Base-by-base conservation (phyloP, 1,284 basidiomycete species). In the Boletus mariae region DNA sequence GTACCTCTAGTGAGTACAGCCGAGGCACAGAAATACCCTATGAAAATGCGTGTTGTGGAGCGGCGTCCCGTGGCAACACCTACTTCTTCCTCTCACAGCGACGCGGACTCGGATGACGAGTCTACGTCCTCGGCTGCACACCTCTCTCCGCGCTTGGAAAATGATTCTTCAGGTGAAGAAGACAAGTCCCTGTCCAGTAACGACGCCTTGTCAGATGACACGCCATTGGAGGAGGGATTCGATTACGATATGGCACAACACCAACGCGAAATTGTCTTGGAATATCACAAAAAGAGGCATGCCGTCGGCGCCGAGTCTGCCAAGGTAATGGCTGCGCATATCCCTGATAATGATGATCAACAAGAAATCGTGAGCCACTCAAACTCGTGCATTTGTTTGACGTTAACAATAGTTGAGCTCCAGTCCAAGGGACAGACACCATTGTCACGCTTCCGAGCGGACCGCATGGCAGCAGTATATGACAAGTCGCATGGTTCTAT, bases 211-310 rank as follows among this genome's bases (percentile, higher is more conserved):
- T 62, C 69, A 51, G 63, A 71, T 26, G 59, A 69, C 43, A 60
- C 65, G 25, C 57, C 51, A 0, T 62, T 74, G 42, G 79, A 79
- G 46, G 78, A 80, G 40, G 78, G 75, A 45, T 73, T 73, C 20
- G 83, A 85, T 57, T 69, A 83, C 38, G 81, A 88, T 59, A 76
- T 72, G 51, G 84, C 80, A 25, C 78, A 73, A 46, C 82, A 85
- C 61, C 85, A 89, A 57, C 82, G 87, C 29, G 87, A 89, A 64
- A 77, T 90, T 56, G 83, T 84, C n/a, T 62, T 89, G 37, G 82
- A 82, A 55, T 90, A 90, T 63, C 77, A 85, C 63, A 71, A 76
- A 57, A 84, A 83, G 62, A 80, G 85, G 48, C 71, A 69, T 17
- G 73, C 71, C 12, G 75, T 90, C 45, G 80, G 82, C 1, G 70